A percentile compares a stretch with the other conserved stretches of the same genome.
Conservation (phyloP, 768 basidiomycete species). For the Asterophora parasitica region DNA sequence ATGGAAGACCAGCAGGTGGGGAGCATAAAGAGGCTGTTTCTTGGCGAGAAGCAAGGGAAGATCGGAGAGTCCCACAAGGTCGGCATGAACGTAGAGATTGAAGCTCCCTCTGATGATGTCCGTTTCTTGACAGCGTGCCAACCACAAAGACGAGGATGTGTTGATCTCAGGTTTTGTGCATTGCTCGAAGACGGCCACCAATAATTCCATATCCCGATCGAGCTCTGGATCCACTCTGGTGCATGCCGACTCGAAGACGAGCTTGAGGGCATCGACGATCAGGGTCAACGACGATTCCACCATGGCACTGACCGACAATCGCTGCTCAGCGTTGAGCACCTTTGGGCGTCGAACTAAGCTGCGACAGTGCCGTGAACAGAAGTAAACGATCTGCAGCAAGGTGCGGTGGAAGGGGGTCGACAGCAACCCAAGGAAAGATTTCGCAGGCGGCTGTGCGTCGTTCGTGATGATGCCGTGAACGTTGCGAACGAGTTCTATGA, state of each 20-base stretch:
- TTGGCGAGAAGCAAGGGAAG: slow-evolving; percentile 55
- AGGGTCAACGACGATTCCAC: slow-evolving; percentile 60
- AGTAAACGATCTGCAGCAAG: slow-evolving; percentile 77
- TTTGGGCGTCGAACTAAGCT: slow-evolving; percentile 45
- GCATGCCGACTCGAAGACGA: slow-evolving; percentile 62
- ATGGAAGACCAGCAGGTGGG: slow-evolving; percentile 81
- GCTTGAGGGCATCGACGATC: slow-evolving; percentile 61
- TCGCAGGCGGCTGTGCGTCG: slow-evolving; percentile 66
- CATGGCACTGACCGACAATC: slow-evolving; percentile 52
- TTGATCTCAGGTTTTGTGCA: slow-evolving; percentile 67
- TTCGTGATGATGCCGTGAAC: slow-evolving; percentile 65
- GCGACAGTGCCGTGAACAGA: slow-evolving; percentile 62
- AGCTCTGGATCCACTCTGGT: slow-evolving; percentile 55
- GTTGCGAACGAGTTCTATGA: slow-evolving; percentile 58
- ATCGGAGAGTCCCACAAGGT: slow-evolving; percentile 68
- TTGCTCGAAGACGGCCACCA: slow-evolving; percentile 81
- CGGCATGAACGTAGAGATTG: slow-evolving; percentile 63
- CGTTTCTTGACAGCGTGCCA: slow-evolving; percentile 74
- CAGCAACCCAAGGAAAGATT: slow-evolving; percentile 63
- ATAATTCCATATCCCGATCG: slow-evolving; percentile 76
- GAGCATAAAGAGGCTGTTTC: slow-evolving; percentile 66
- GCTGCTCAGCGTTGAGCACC: slow-evolving; percentile 53
- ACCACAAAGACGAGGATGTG: slow-evolving; percentile 69
- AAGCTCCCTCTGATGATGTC: slow-evolving; percentile 74
- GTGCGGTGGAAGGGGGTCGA: slow-evolving; percentile 73